Evolutionary conservation across 2,329 filamentous ascomycete species (phyloP), one percentile per base, ranked within the genome.

Genomic region (Fusarium subtropicale): DNA sequence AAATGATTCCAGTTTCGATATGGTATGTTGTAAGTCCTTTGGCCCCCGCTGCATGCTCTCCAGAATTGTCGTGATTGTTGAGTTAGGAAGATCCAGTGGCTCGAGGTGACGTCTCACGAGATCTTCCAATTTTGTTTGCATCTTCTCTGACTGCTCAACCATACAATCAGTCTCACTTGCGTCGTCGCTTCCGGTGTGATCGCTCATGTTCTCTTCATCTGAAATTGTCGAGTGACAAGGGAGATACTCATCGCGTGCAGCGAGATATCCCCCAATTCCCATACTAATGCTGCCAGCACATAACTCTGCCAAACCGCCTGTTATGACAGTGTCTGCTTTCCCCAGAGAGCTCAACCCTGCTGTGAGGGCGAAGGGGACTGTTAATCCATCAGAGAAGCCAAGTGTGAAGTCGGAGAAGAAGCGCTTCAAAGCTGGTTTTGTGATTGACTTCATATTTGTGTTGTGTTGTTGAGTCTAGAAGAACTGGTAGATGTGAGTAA

Each of bases 361-460:
- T 0, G 90, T 92, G 20, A 93, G 81, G 20, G 91, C 91, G 74
- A 93, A 93, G 0, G 91, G 91, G 0, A 93, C 91, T 0, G 91
- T 93, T 63, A 93, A 81, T 15, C 91, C 91, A 79, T 93, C 91
- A 1, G 91, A 88, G 67, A 93, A 88, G 24, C 91, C 91, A 64
- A 93, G 87, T 2, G 91, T 93, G 60, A 90, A 87, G 78, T 92
- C 90, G 39, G 86, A 84, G 15, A 90, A 78, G 65, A 89, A 83
- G 15, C 80, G 79, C 2, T 76, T 73, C 20, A 79, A 69, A 2
- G 67, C 67, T 5, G 77, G 78, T 12, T n/a, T 67, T 77, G 13
- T 70, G 64, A 16, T 56, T 33, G 68, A 66, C 71, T 74, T 76
- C 7, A 11, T 56, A 30, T 28, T 8, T 15, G 12, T 24, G 26